phyloP scores from a whole-genome alignment of 2,329 filamentous ascomycete species.

The Septoria petroselini region DNA sequence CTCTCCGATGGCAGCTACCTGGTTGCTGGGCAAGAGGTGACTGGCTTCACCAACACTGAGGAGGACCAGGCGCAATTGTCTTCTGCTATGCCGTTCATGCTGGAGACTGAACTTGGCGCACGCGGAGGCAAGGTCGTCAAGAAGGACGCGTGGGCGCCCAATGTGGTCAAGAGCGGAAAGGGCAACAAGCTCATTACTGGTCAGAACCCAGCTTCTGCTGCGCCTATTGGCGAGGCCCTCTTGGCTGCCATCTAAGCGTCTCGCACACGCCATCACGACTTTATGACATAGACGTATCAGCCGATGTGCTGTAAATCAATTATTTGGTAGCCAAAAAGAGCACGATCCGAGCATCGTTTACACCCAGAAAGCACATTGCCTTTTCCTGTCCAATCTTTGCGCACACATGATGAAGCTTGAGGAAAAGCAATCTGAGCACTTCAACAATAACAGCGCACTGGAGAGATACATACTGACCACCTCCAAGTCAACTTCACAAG shows the following conservation, averaged over 20 bases:
- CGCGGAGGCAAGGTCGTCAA: constrained; percentile 57
- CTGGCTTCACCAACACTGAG: constrained; percentile 59
- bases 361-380: too few relatives aligned
- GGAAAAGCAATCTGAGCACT: too few relatives aligned
- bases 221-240: constrained; percentile 45
- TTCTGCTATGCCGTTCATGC: constrained; percentile 56
- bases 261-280: too few relatives aligned
- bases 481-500: neutral
- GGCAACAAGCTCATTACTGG: constrained; percentile 47
- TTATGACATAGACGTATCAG: too few relatives aligned
- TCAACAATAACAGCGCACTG: too few relatives aligned
- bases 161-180: constrained; percentile 43
- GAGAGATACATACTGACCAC: too few relatives aligned
- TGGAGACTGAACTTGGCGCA: constrained; percentile 56
- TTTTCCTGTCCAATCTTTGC: too few relatives aligned
- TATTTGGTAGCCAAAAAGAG: too few relatives aligned
- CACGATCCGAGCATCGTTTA: too few relatives aligned
- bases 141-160: constrained; percentile 50
- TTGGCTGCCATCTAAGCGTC: constrained; percentile 18
- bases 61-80: constrained; percentile 45
- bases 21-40: constrained; percentile 56
- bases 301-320: too few relatives aligned
- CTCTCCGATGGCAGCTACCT: constrained; percentile 52
- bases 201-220: constrained; percentile 49
- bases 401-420: too few relatives aligned